Evolutionary conservation across 106 monocot genomes (phyloP).

Genomic region (Dactylorhiza incarnata): DNA sequence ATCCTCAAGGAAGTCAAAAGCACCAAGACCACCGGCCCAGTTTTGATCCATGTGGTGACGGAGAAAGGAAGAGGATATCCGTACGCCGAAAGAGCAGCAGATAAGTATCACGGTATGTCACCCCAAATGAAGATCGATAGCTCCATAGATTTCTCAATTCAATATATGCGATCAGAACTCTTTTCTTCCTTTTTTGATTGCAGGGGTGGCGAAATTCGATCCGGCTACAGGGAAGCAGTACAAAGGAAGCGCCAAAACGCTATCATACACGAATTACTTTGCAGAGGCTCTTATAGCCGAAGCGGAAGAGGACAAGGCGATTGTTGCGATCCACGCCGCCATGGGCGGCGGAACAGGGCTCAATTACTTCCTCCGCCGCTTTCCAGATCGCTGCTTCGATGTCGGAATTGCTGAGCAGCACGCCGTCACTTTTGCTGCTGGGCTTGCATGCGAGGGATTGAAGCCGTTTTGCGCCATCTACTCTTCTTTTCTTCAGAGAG

Average conservation of each 20-base stretch:
- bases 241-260: constrained; percentile 49
- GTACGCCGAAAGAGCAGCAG: constrained; percentile 84
- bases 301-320: constrained; percentile 71
- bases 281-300: constrained; percentile 90
- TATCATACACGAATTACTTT: constrained; percentile 87
- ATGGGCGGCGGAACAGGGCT: constrained; percentile 96
- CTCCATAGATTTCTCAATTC: neutral
- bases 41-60: constrained; percentile 89
- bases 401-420: constrained; percentile 97
- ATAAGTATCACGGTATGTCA: constrained; percentile 82
- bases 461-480: constrained; percentile 95
- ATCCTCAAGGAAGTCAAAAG: constrained; percentile 89
- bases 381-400: constrained; percentile 80
- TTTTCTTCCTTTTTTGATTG: neutral
- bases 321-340: constrained; percentile 90
- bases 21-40: constrained; percentile 82
- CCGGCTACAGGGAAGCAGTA: constrained; percentile 92
- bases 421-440: constrained; percentile 96
- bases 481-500: constrained; percentile 87
- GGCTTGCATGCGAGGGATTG: constrained; percentile 83
- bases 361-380: constrained; percentile 90
- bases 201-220: constrained; percentile 86
- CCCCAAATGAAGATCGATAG: neutral
- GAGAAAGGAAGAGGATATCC: constrained; percentile 96
- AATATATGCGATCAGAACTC: neutral